Conservation (phyloP, 2,329 filamentous ascomycete genomes). For the Monilinia fructigena region DNA sequence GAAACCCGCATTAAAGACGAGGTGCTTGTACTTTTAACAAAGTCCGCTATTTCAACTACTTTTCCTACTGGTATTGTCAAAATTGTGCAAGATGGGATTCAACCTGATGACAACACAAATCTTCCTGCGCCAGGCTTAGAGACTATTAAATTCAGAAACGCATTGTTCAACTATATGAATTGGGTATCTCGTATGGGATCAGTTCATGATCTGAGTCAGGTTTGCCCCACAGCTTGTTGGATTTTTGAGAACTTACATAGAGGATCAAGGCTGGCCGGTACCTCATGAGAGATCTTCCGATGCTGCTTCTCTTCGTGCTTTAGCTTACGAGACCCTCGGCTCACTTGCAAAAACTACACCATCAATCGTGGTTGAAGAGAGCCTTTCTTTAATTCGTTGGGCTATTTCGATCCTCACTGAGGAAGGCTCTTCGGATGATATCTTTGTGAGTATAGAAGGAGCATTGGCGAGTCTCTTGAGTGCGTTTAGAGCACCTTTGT, state of each 20-base stretch:
- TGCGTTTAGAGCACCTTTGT: constrained; percentile 47
- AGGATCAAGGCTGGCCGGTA: constrained; percentile 78
- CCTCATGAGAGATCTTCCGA: constrained; percentile 58
- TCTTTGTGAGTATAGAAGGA: constrained; percentile 85
- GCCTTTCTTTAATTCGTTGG: constrained; percentile 65
- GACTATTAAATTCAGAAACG: constrained; percentile 73
- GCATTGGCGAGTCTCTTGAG: constrained; percentile 76
- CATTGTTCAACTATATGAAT: constrained; percentile 81
- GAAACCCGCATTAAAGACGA: constrained; percentile 71
- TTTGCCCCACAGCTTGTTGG: constrained; percentile 71
- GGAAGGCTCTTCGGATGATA: constrained; percentile 69
- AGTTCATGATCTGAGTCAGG: constrained; percentile 56
- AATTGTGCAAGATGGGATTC: constrained; percentile 66
- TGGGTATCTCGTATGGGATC: constrained; percentile 79
- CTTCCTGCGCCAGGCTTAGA: constrained; percentile 49
- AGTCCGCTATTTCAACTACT: constrained; percentile 70
- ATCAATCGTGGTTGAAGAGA: constrained; percentile 51
- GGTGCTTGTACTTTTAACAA: constrained; percentile 75
- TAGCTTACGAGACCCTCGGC: constrained; percentile 89
- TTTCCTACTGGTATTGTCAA: constrained; percentile 66
- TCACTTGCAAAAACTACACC: constrained; percentile 68
- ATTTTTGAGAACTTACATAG: constrained; percentile 70
- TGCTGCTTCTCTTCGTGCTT: constrained; percentile 67
- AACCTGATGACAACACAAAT: constrained; percentile 44
- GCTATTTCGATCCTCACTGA: constrained; percentile 83